A percentile compares a stretch with the other conserved stretches of the same genome.
Evolutionary conservation across 805 yeast species (phyloP).

Genomic region (Lipomyces spencermartinsiae): DNA sequence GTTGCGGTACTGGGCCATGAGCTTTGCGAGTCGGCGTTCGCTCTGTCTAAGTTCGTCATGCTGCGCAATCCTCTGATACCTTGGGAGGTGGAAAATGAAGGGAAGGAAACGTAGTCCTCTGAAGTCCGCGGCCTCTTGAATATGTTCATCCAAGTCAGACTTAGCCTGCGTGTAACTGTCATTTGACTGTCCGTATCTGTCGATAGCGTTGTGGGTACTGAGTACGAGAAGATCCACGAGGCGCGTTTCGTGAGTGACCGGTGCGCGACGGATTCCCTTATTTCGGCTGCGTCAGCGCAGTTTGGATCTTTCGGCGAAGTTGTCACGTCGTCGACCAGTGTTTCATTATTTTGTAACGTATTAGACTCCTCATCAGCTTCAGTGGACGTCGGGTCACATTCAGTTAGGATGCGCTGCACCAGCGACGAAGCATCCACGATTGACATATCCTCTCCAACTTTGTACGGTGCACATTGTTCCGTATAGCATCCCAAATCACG

Average conservation of each 20-base stretch:
- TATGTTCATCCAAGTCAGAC: slow-evolving; percentile 15
- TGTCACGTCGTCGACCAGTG: not conserved
- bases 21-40: not conserved
- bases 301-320: not conserved
- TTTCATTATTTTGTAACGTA: not conserved
- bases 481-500: not conserved
- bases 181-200: slow-evolving; percentile 1
- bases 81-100: slow-evolving; percentile 14
- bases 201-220: slow-evolving; percentile 10
- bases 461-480: not conserved
- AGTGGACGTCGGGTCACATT: not conserved
- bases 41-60: slow-evolving; percentile 8
- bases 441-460: not conserved
- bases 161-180: not conserved
- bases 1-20: slow-evolving; percentile 13
- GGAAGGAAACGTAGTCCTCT: slow-evolving; percentile 34
- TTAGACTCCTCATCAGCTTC: not conserved
- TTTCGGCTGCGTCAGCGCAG: not conserved
- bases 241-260: slow-evolving; percentile 23
- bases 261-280: not conserved
- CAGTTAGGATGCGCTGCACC: not conserved
- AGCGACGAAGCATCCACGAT: not conserved
- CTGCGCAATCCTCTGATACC: not conserved
- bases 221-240: slow-evolving; percentile 17
- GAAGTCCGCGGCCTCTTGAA: slow-evolving; percentile 11